phyloP scores from a whole-genome alignment of 2,329 filamentous ascomycete genomes.

The Ramichloridium luteum region DNA sequence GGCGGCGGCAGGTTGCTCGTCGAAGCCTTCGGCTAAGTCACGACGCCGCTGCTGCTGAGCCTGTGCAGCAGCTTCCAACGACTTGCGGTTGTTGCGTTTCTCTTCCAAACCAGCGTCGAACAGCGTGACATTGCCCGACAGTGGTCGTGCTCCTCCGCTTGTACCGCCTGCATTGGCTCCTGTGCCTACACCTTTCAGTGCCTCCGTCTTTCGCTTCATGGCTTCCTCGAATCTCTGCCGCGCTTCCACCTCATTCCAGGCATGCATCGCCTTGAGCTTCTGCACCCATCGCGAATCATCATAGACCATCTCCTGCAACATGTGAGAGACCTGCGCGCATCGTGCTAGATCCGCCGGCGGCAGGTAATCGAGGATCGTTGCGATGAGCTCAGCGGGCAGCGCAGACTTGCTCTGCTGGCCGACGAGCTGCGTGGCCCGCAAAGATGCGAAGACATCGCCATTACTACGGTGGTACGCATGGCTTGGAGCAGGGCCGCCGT shows the following conservation, averaged over 20 bases:
- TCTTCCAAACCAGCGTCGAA: conserved; percentile 65
- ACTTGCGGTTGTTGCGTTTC: conserved; percentile 40
- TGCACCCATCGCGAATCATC: conserved; percentile 94
- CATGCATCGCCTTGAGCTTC: conserved; percentile 70
- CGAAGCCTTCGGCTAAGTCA: conserved; percentile 58
- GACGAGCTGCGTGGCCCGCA: conserved; percentile 71
- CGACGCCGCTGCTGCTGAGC: conserved; percentile 16
- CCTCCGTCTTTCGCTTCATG: conserved; percentile 44
- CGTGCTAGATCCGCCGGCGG: conserved; percentile 73
- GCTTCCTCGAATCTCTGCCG: conserved; percentile 66
- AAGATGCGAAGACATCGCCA: conserved; percentile 53
- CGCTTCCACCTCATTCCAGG: conserved; percentile 85
- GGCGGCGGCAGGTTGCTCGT: conserved; percentile 52
- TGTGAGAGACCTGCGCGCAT: conserved; percentile 71
- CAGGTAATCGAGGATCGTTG: conserved; percentile 78
- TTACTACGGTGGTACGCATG: conserved; percentile 10
- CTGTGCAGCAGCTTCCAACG: conserved; percentile 22
- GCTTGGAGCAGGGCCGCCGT: conserved; percentile 4
- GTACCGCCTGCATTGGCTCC: conserved; percentile 32
- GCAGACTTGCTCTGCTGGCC: conserved; percentile 54
- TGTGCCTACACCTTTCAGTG: too few relatives aligned
- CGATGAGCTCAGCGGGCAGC: conserved; percentile 85
- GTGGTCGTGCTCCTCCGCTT: conserved; percentile 23
- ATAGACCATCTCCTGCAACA: conserved; percentile 95
- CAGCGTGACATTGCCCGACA: conserved; percentile 44